A percentile compares a stretch with the other conserved stretches of the same genome.
Evolutionary conservation across 2,329 filamentous ascomycete species (phyloP).

Genomic region (Trichophyton schoenleinii): DNA sequence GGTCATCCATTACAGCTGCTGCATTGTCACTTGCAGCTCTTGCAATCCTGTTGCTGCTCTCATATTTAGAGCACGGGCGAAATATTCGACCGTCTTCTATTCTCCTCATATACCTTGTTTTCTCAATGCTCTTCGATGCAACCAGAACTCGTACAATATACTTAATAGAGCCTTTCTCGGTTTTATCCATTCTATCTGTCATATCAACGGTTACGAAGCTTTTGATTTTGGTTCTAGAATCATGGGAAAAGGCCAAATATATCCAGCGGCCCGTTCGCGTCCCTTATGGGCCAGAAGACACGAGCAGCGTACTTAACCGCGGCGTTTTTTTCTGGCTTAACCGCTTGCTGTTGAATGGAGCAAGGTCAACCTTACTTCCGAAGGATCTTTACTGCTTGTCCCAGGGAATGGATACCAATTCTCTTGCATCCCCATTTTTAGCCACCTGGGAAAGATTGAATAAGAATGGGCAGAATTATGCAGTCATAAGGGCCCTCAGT

Average conservation of each 20-base stretch:
- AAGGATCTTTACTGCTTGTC: not conserved
- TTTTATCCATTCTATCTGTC: not conserved
- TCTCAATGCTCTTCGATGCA: constrained; percentile 31
- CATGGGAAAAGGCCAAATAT: not conserved
- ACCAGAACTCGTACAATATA: constrained; percentile 24
- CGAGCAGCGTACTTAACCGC: not conserved
- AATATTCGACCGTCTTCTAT: constrained; percentile 30
- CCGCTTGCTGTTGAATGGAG: not conserved
- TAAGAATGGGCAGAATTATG: not conserved
- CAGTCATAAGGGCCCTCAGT: not conserved
- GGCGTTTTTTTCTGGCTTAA: not conserved
- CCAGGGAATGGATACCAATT: not conserved
- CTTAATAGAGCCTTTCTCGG: not conserved
- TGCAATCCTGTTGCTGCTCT: constrained; percentile 3
- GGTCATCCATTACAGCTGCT: not conserved
- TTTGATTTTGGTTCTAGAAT: not conserved
- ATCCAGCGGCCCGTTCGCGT: not conserved
- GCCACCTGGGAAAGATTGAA: not conserved
- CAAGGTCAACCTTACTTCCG: not conserved
- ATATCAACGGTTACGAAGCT: not conserved
- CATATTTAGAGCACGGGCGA: constrained; percentile 26
- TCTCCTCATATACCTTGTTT: constrained; percentile 30
- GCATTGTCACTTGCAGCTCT: not conserved
- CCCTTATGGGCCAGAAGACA: not conserved
- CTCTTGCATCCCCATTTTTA: not conserved